Evolutionary conservation across 768 basidiomycete species (phyloP), one percentile per base, ranked within the genome.

Genomic region (Mycena alexandri): DNA sequence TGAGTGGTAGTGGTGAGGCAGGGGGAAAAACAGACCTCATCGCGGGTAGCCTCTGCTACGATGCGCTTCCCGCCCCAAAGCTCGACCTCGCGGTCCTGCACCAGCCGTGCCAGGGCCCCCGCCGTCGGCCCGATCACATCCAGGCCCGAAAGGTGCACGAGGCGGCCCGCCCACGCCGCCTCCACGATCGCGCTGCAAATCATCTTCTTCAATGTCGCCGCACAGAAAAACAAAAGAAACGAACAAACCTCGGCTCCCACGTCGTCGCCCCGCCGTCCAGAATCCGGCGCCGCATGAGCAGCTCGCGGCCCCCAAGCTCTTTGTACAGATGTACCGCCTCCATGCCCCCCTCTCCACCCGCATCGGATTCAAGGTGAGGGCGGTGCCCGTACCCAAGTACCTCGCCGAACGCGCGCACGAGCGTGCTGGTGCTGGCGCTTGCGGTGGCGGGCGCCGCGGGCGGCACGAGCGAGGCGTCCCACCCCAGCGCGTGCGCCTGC

Each of bases 81-180:
- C 71, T 91, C 90, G 4, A 79, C 78, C 73, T 91, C 90, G 25
- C 89, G 76, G 71, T 90, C 89, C 72, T 90, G 89, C 9, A 86
- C 75, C 13, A 90, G 71, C 11, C 90, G 78, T 17, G 89, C 84
- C 12, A 91, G 73, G 2, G 89, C 88, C 6, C 89, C 89, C 13
- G 87, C 89, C 9, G 89, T 90, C 0, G 88, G 78, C 1, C 89
- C 89, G 41, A 90, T 84, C n/a, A 88, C 87, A 74, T 91, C 90
- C 29, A 90, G 72, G 1, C 89, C 87, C 3, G 86, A 82, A 0
- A 91, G 80, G 73, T 90, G 89, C 3, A 90, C 77, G 25, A 91
- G 75, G 25, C 83, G 78, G 0, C 89, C 90, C 43, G 79, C 77
- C 86, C 85, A 89, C 7, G 83, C 87, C 21, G 86, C 87, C 68